Base-by-base conservation (phyloP, 2,329 filamentous ascomycete genomes). In the Graphilbum ipis-grandicollis region DNA sequence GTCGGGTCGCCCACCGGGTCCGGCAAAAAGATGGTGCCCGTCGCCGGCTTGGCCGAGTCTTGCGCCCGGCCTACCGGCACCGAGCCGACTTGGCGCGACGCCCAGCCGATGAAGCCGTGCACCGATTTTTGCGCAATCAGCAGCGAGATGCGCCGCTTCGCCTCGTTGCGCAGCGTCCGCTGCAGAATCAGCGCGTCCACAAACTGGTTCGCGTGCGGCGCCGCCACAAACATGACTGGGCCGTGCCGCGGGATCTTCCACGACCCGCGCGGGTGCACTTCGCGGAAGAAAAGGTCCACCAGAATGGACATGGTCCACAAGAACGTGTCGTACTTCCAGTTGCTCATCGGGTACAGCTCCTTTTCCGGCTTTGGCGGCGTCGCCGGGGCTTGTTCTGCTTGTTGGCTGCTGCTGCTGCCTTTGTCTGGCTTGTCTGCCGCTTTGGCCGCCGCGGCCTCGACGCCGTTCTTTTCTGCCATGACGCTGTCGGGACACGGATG, bases 121-220 rank as follows among this genome's bases (percentile, higher is more conserved):
- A 96, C 92, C 3, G 86, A 94, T 55, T 94, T 96, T 48, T 92
- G 86, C 18, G 90, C 90, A 43, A 93, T 90, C 35, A 98, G 71
- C 51, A 93, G 86, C 36, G 85, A 84, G 40, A 93, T 83, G 37
- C 90, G 82, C 46, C 90, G 81, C 46, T 79, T 76, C 38, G 85
- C 79, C 60, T 94, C 86, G 52, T 73, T 78, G 45, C 83, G 80
- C 40, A 96, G 72, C 13, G 85, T 84, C 45, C 86, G 79, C 72
- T 93, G 92, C 36, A 98, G 70, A 46, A 96, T 80, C 36, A 98
- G 69, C 37, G 85, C 88, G 52, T 98, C 90, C 52, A 96, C 86
- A 48, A 98, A 98, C 78, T 93, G 84, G 56, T 98, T 98, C 41
- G 88, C 88, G 65, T 98, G 90, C 46, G 90, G 90, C 38, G 88